phyloP scores from a whole-genome alignment of 2,329 filamentous ascomycete genomes.

The Penicillium sp. region DNA sequence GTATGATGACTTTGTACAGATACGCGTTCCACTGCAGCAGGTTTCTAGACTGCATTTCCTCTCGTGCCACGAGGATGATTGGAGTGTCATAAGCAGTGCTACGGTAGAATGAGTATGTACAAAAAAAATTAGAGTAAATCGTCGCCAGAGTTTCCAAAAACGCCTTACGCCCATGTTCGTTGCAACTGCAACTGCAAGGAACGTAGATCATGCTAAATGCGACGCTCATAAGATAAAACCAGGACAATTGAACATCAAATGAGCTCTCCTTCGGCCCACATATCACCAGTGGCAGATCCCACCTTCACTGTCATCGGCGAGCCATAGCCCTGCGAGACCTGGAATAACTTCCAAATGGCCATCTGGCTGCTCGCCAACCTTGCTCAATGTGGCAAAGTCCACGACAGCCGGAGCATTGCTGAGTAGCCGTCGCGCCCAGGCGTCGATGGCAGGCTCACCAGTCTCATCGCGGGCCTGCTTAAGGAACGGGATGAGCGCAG shows the following conservation, averaged over 20 bases:
- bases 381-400: constrained; percentile 50
- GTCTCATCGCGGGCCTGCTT: constrained; percentile 98
- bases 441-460: constrained; percentile 80
- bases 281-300: constrained; percentile 59
- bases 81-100: neutral
- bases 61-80: neutral
- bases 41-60: neutral
- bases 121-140: neutral
- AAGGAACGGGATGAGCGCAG: constrained; percentile 89
- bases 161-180: constrained; percentile 3
- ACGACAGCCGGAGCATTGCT: constrained; percentile 51
- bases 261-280: neutral
- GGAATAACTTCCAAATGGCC: constrained; percentile 58
- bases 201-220: constrained; percentile 14
- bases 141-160: neutral
- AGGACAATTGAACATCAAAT: neutral
- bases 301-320: constrained; percentile 77
- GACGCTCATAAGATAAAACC: constrained; percentile 16
- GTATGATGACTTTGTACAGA: constrained; percentile 10
- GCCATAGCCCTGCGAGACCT: constrained; percentile 83
- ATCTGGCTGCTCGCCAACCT: constrained; percentile 55
- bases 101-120: neutral
- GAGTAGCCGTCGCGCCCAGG: constrained; percentile 62
- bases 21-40: neutral
- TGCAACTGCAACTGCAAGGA: neutral